Conservation (phyloP, 2,329 filamentous ascomycete species). For the Monilinia fructicola region DNA sequence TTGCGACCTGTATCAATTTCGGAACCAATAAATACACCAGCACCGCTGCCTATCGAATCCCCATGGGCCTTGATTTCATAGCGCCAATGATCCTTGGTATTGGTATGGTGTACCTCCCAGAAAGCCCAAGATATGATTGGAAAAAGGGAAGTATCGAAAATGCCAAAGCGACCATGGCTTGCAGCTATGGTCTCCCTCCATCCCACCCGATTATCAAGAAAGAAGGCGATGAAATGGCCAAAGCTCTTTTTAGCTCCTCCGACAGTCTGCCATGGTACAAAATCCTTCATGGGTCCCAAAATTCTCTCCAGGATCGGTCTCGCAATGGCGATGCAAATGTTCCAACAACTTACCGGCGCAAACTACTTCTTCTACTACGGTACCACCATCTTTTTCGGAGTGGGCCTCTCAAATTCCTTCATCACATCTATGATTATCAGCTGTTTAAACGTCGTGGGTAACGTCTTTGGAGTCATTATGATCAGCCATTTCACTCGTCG, state of each 20-base stretch:
- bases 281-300: conserved; percentile 61
- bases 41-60: conserved; percentile 59
- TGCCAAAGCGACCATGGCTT: conserved; percentile 52
- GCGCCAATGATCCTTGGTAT: conserved; percentile 54
- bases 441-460: conserved; percentile 65
- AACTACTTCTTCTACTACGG: conserved; percentile 66
- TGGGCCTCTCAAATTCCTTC: conserved; percentile 62
- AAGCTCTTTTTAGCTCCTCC: conserved; percentile 45
- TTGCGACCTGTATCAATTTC: conserved; percentile 56
- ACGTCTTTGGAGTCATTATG: conserved; percentile 57
- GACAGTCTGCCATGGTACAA: conserved; percentile 60
- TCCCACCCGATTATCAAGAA: conserved; percentile 49
- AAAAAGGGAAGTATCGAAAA: conserved; percentile 49
- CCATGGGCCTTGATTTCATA: conserved; percentile 56
- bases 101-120: conserved; percentile 55
- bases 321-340: conserved; percentile 61
- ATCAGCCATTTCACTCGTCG: conserved; percentile 69
- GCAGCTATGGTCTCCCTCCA: conserved; percentile 49
- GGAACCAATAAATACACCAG: conserved; percentile 43
- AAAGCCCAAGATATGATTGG: conserved; percentile 58
- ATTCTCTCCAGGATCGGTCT: conserved; percentile 64
- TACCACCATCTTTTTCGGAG: conserved; percentile 65
- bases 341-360: conserved; percentile 67
- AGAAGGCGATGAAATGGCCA: conserved; percentile 55
- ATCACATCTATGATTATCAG: conserved; percentile 67